phyloP scores from a whole-genome alignment of 169 alveolate genomes.

The Eimeria maxima region DNA sequence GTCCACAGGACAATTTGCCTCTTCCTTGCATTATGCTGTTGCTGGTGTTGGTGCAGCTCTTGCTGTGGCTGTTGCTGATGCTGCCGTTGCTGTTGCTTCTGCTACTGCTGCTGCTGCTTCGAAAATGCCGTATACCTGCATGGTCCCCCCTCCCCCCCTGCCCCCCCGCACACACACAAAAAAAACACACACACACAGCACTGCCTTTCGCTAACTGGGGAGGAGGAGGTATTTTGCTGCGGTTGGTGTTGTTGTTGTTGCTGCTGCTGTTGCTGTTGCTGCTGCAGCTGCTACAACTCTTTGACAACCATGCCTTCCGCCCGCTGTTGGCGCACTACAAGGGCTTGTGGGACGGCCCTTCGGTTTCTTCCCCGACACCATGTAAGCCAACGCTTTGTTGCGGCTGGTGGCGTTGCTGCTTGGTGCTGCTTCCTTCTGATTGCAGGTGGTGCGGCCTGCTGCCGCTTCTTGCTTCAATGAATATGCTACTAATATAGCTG shows the following conservation, averaged over 20 bases:
- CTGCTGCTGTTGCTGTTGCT: slow-evolving; percentile 29
- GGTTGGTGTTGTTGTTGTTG: slow-evolving; percentile 5
- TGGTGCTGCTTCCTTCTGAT: not conserved
- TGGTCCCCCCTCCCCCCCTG: no score
- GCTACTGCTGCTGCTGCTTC: not conserved
- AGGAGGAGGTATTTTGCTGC: not conserved
- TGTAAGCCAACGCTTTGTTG: not conserved
- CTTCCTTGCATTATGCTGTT: not conserved
- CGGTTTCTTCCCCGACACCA: not conserved
- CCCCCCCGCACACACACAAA: no score
- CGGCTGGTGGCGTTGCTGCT: not conserved
- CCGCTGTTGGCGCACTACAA: slow-evolving; percentile 43
- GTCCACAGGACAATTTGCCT: not conserved
- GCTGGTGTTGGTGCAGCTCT: not conserved
- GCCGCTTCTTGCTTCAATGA: not conserved
- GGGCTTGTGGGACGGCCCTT: not conserved
- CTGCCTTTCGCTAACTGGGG: no score
- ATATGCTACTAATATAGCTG: no score
- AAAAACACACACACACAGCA: no score
- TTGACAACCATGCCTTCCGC: not conserved
- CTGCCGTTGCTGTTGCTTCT: not conserved
- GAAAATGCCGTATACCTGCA: no score
- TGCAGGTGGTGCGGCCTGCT: not conserved
- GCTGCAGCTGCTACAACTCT: slow-evolving; percentile 53
- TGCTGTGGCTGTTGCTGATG: slow-evolving; percentile 33